Evolutionary conservation across 2,329 filamentous ascomycete genomes (phyloP), one percentile per base, ranked within the genome.

Genomic region (Neofusicoccum sp.): DNA sequence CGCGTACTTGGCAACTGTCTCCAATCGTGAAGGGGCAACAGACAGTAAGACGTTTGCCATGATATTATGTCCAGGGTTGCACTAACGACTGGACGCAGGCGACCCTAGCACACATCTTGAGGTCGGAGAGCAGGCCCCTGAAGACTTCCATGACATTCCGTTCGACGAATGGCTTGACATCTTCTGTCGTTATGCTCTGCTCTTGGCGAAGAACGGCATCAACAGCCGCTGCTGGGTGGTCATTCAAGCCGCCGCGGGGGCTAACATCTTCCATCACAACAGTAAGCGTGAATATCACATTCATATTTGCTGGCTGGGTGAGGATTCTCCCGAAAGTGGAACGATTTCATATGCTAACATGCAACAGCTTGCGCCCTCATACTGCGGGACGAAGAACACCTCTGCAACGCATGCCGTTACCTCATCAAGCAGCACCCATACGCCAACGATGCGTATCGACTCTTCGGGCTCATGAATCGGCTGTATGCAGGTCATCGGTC

Each of bases 161-260:
- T 96, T 98, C 70, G 81, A 87, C 61, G 83, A 86, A 48, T 99
- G 95, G 95, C 83, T 97, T 3, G 90, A 96, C 66, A 82, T 96
- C 0, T 96, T 99, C 71, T 83, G 96, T 36, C 90, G 95, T 69
- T 96, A 96, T 71, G 89, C 92, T 3, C 81, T 97, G 49, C 81
- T 88, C 4, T 82, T 95, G 33, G 89, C 92, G 6, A 84, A 86
- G 43, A 78, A 82, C 20, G 87, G 87, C 34, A 85, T 89, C 49
- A 79, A 84, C 12, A 82, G 87, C 43, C 87, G 91, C 64, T 88
- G 91, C 54, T 97, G 96, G 72, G 86, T 88, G 54, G 85, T 91
- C 6, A 88, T 96, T 66, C 86, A 92, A 63, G 86, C 89, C 5
- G 91, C 90, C 1, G 83, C 87, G 51, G 87, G 91, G 69, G 91